Evolutionary conservation across 495 filamentous ascomycete genomes (phyloP), one percentile per base, ranked within the genome.

Genomic region (Podospora fimiseda): DNA sequence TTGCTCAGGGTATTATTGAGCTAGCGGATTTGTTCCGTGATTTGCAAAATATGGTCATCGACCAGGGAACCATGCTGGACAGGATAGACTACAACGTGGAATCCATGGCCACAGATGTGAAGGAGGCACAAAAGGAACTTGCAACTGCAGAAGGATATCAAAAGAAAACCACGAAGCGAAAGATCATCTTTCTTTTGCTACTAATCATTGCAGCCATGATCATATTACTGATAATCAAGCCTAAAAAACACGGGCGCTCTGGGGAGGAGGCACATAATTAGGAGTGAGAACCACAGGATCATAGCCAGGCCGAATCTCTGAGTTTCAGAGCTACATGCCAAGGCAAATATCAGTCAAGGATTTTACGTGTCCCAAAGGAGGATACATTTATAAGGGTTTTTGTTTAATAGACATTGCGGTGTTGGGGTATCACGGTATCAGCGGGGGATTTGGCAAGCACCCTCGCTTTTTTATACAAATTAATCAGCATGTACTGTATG

Each of bases 21-120:
- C 77, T 98, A 2, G 85, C 90, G 1, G 90, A 95, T 64, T 90
- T 98, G 38, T 98, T 98, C 75, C 89, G 92, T 42, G 94, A 97
- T 56, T 71, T 98, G 16, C 94, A 98, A 63, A 82, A 77, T 18
- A 96, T 98, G 90, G 85, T 98, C 51, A 98, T 98, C 53, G 93
- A 98, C 67, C 93, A 98, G 70, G 93, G 93, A 11, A 96, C 89
- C 22, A 90, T 98, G 86, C 80, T 98, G 19, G 93, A 98, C 70
- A 80, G 93, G 33, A 96, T 98, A 61, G 93, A 98, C 65, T 98
- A 96, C 72, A 98, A 98, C 65, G 87, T 98, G 33, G 93, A 98
- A 71, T 77, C 80, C 52, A 96, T 96, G 90, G 82, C 80, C 11
- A 81, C 80, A 20, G 87, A 96, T 61, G 89, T 97, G 24, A 95